A percentile compares a stretch with the other conserved stretches of the same genome.
Evolutionary conservation across 2,329 filamentous ascomycete genomes (phyloP).

Genomic region (Dactylonectria macrodidyma): DNA sequence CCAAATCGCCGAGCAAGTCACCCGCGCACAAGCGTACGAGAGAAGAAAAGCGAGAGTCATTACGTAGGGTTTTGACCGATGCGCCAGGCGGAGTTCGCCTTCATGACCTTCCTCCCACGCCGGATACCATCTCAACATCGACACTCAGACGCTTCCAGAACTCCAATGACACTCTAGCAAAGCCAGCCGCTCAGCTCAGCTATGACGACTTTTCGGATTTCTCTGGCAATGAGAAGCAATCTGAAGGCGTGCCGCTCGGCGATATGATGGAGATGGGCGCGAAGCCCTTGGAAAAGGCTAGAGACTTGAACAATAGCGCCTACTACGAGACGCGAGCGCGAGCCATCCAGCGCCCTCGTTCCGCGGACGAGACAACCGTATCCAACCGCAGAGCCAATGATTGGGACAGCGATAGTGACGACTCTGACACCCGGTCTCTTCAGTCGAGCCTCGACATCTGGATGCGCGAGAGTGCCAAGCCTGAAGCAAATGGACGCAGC

Average conservation of each 20-base stretch:
- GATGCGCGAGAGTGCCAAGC: conserved; percentile 68
- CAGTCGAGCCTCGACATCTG: conserved; percentile 70
- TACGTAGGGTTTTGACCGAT: conserved; percentile 66
- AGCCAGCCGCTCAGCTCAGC: conserved; percentile 51
- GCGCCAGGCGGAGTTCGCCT: conserved; percentile 57
- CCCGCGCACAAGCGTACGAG: conserved; percentile 51
- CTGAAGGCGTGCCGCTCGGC: conserved; percentile 38
- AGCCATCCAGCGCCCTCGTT: conserved; percentile 59
- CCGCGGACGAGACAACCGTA: conserved; percentile 62
- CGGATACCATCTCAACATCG: conserved; percentile 72
- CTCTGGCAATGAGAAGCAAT: conserved; percentile 39
- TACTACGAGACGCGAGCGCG: conserved; percentile 39
- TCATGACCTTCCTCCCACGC: conserved; percentile 69
- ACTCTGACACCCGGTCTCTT: conserved; percentile 59
- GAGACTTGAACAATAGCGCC: conserved; percentile 40
- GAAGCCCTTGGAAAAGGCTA: conserved; percentile 39
- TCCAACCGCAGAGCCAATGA: conserved; percentile 58
- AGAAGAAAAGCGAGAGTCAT: conserved; percentile 63
- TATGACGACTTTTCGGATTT: conserved; percentile 51
- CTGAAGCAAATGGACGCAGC: conserved; percentile 48
- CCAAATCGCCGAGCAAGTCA: conserved; percentile 37
- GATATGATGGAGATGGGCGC: conserved; percentile 35
- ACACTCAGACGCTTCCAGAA: conserved; percentile 66
- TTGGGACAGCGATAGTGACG: conserved; percentile 62
- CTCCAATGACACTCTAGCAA: conserved; percentile 64